Percentiles rank a stretch among this genome's conserved stretches.
These are phyloP conservation scores for Saccharum spontaneum DNA, from an alignment of 176 grass and related monocot species.

Conservation along the genomic window DNA sequence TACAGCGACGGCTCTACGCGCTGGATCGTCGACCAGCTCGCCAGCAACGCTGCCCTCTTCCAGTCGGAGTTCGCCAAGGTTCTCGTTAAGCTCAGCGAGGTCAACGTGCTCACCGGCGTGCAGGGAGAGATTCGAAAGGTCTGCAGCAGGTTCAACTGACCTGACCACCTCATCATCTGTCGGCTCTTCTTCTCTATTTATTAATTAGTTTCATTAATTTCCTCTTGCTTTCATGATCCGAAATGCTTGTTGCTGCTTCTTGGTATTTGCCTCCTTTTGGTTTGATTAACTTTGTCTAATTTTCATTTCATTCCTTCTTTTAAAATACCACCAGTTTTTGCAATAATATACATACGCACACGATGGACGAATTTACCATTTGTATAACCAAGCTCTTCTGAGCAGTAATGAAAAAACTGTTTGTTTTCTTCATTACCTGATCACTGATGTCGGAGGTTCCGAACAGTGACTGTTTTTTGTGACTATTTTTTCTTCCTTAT, in stretches of 20 bases:
- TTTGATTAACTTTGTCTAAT: neutral
- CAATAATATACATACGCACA: neutral
- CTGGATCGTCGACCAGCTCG: conserved; percentile 39
- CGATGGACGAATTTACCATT: neutral
- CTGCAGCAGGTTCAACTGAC: conserved; percentile 43
- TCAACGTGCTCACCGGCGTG: conserved; percentile 38
- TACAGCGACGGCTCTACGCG: conserved; percentile 10
- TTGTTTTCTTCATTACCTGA: too few species aligned
- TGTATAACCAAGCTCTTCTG: neutral
- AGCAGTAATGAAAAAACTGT: too few species aligned
- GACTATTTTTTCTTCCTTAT: too few species aligned
- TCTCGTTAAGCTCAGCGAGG: conserved; percentile 45
- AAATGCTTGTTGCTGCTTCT: too few species aligned
- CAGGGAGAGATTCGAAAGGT: conserved; percentile 43
- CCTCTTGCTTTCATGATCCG: neutral
- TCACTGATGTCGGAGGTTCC: too few species aligned
- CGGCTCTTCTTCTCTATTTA: too few species aligned
- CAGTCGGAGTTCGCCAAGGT: neutral
- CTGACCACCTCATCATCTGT: too few species aligned
- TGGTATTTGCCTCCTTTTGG: neutral
- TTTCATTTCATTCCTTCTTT: neutral
- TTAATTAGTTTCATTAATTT: neutral
- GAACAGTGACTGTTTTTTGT: too few species aligned
- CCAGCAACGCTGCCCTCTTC: conserved; percentile 6
- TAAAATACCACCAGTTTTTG: neutral